Evolutionary conservation across 106 monocot genomes (phyloP).

Genomic region (Dendrobium huoshanense): DNA sequence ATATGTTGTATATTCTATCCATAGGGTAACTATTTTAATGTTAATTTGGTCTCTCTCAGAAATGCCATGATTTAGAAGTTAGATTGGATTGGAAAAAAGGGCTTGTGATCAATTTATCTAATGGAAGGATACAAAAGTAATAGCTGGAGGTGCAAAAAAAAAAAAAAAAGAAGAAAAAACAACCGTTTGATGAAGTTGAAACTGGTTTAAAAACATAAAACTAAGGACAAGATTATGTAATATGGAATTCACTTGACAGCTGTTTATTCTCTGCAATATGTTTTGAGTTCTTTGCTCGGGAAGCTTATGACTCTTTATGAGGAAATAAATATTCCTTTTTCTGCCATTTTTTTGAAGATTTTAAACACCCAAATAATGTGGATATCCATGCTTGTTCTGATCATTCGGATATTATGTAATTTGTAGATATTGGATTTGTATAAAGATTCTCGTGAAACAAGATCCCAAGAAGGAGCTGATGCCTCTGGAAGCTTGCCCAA

Average conservation of each 20-base stretch:
- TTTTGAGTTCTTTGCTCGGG: background rate
- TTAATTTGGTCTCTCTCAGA: background rate
- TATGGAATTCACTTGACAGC: background rate
- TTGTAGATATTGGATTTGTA: slow-evolving; percentile 89
- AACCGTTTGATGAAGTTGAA: background rate
- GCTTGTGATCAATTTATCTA: background rate
- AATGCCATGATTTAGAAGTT: background rate
- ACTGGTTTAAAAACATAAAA: background rate
- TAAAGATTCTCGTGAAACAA: slow-evolving; percentile 47
- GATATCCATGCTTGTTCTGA: background rate
- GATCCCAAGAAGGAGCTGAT: slow-evolving; percentile 41
- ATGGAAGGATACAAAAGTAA: background rate
- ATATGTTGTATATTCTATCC: slow-evolving; percentile 94
- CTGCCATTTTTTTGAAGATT: background rate
- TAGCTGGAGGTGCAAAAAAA: background rate
- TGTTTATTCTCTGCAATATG: background rate
- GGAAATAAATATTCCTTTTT: background rate
- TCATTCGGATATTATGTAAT: background rate
- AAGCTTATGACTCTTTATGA: background rate
- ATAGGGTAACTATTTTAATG: slow-evolving; percentile 47
- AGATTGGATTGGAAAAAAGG: background rate
- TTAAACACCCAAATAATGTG: background rate
- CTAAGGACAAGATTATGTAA: background rate
- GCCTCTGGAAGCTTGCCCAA: slow-evolving; percentile 49
- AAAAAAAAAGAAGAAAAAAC: background rate